A percentile compares a stretch with the other conserved stretches of the same genome.
phyloP scores from a whole-genome alignment of 2,329 filamentous ascomycete genomes.

The Phaeomoniella chlamydospora region DNA sequence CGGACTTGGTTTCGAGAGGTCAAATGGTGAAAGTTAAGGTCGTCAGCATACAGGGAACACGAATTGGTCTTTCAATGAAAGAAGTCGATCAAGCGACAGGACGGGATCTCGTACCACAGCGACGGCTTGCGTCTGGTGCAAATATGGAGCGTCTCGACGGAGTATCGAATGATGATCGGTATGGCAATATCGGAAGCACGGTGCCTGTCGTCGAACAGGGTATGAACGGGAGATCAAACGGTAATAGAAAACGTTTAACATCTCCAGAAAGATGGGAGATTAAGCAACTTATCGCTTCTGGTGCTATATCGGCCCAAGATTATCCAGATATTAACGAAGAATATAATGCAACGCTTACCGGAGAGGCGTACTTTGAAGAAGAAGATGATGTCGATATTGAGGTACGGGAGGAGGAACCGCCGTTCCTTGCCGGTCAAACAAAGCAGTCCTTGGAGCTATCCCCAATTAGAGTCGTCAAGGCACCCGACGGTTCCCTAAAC shows the following conservation, averaged over 20 bases:
- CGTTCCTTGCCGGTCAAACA: constrained; percentile 88
- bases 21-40: constrained; percentile 91
- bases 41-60: constrained; percentile 64
- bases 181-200: constrained; percentile 34
- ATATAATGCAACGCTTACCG: constrained; percentile 73
- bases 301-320: constrained; percentile 80
- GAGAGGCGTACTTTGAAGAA: constrained; percentile 76
- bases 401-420: constrained; percentile 88
- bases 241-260: constrained; percentile 80
- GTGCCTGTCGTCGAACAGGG: constrained; percentile 52
- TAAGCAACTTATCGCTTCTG: constrained; percentile 86
- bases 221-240: constrained; percentile 37
- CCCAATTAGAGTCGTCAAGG: constrained; percentile 91
- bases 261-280: constrained; percentile 98
- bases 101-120: constrained; percentile 64
- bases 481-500: constrained; percentile 95
- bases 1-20: constrained; percentile 65
- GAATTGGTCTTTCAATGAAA: constrained; percentile 89
- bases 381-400: constrained; percentile 98
- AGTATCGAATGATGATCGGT: constrained; percentile 39
- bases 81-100: constrained; percentile 88
- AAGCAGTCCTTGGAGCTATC: constrained; percentile 92
- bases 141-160: constrained; percentile 75
- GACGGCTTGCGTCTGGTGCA: constrained; percentile 70
- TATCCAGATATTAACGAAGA: constrained; percentile 93